Conservation (phyloP, 768 basidiomycete genomes). For the Russula ochroleuca region DNA sequence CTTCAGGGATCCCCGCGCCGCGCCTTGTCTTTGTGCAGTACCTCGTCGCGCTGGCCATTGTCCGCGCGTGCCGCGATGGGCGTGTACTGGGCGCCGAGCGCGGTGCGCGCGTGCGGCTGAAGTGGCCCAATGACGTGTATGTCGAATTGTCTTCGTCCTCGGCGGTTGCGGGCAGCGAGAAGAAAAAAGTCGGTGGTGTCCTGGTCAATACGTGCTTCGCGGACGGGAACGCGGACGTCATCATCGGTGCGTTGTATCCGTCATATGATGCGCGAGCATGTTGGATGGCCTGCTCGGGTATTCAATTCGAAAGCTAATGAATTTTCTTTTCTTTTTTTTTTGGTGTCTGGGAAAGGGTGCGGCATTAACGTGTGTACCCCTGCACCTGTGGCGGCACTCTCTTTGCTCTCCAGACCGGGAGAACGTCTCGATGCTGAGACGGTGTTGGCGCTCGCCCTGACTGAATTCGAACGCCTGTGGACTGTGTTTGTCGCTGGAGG, state of each 20-base stretch:
- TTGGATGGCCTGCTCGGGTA: neutral
- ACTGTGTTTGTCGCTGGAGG: conserved; percentile 54
- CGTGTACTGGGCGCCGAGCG: conserved; percentile 44
- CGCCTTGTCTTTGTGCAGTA: conserved; percentile 93
- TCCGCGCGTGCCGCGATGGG: conserved; percentile 69
- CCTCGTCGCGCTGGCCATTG: conserved; percentile 84
- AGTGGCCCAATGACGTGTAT: conserved; percentile 98
- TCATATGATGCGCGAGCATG: neutral
- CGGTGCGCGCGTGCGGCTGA: conserved; percentile 64
- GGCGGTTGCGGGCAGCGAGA: conserved; percentile 37
- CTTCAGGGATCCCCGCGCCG: conserved; percentile 44
- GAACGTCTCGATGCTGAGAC: conserved; percentile 60
- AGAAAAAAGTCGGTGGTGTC: conserved; percentile 86
- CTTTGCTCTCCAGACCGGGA: conserved; percentile 52
- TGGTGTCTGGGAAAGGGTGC: conserved; percentile 53
- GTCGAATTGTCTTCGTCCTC: conserved; percentile 41
- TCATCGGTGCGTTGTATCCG: conserved; percentile 59
- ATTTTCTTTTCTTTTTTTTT: neutral
- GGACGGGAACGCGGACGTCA: conserved; percentile 65
- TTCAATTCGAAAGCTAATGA: neutral
- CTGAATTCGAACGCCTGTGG: conserved; percentile 80
- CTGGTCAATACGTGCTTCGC: conserved; percentile 83
- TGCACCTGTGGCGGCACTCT: conserved; percentile 76
- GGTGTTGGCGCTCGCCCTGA: conserved; percentile 69
- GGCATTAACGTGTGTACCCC: conserved; percentile 84